Base-by-base conservation (phyloP, 2,329 filamentous ascomycete genomes). In the Aspergillus sp. region DNA sequence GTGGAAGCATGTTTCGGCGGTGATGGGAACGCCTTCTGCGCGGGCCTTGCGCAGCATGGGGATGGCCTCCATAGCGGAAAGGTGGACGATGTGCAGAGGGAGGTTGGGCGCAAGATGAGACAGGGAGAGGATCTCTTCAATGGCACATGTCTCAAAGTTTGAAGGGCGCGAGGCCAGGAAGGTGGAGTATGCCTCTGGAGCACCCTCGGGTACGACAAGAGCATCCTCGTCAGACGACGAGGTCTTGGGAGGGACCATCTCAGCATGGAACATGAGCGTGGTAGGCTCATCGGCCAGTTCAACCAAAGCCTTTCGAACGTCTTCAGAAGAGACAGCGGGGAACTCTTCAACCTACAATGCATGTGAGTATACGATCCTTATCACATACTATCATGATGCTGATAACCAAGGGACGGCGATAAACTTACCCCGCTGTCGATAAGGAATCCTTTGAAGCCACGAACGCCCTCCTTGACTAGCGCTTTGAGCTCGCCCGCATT, bases 191-290 rank as follows among this genome's bases (percentile, higher is more conserved):
- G 89, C 83, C 57, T 89, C 89, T 28, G 93, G 81, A 11, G 90
- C 87, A 17, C 92, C 92, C 30, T 84, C 83, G 4, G 91, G 91
- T 0, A 85, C 86, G 7, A 90, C 80, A 0, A 91, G 91, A 19
- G 91, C 87, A 7, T 85, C 82, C 0, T 93, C 90, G 0, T 41
- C 34, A 13, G 34, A 41, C 34, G 91, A 93, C 67, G 87, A 87
- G 54, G 91, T 80, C 67, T 93, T 91, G 19, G 92, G 91, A n/a
- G 94, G 93, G 13, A 96, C 89, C 93, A 97, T 98, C 78, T 99
- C 95, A 60, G 95, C 95, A 74, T 99, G 95, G 81, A 99, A 99
- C 94, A 99, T 98, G 70, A 98, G 87, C 0, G 93, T 96, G 2
- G 95, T 98, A 19, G 92, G 85, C 57, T 89, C 85, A 69, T 92